Evolutionary conservation across 108 stramenopile species (phyloP).

Genomic region (Parmales sp.): DNA sequence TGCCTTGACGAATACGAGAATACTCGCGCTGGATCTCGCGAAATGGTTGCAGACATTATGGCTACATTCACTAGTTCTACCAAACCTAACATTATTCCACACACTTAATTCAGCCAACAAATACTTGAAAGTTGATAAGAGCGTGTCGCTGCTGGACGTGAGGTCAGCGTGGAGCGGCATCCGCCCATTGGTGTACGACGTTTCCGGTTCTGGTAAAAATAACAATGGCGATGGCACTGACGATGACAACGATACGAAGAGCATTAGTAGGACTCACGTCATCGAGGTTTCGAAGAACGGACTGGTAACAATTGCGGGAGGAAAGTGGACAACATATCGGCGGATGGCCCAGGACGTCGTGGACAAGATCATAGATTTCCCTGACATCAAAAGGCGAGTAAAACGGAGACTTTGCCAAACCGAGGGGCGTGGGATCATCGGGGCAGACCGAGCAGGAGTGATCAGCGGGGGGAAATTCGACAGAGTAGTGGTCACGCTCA

Average conservation of each 20-base stretch:
- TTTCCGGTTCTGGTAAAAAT: not conserved
- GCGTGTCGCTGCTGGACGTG: constrained; percentile 18
- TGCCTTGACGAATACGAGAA: not conserved
- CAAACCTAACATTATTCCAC: not conserved
- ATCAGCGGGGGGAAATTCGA: constrained; percentile 8
- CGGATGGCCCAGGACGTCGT: constrained; percentile 46
- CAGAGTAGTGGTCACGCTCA: constrained; percentile 19
- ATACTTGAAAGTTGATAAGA: constrained; percentile 18
- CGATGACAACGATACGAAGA: not conserved
- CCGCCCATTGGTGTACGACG: constrained; percentile 4
- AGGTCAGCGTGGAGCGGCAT: constrained; percentile 21
- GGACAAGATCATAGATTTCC: constrained; percentile 15
- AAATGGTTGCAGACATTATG: no score
- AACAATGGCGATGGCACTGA: not conserved
- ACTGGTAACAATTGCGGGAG: constrained; percentile 42
- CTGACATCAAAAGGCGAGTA: not conserved
- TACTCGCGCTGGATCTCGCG: constrained; percentile 13
- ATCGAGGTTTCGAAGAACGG: constrained; percentile 13
- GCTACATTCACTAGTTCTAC: not conserved
- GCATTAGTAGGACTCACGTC: constrained; percentile 6
- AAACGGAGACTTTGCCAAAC: not conserved
- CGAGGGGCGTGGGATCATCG: constrained; percentile 1
- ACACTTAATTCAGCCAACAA: constrained; percentile 42
- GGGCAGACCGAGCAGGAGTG: constrained; percentile 3
- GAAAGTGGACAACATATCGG: constrained; percentile 63